Evolutionary conservation across 2,329 filamentous ascomycete species (phyloP).

Genomic region (Alternaria brassicicola): DNA sequence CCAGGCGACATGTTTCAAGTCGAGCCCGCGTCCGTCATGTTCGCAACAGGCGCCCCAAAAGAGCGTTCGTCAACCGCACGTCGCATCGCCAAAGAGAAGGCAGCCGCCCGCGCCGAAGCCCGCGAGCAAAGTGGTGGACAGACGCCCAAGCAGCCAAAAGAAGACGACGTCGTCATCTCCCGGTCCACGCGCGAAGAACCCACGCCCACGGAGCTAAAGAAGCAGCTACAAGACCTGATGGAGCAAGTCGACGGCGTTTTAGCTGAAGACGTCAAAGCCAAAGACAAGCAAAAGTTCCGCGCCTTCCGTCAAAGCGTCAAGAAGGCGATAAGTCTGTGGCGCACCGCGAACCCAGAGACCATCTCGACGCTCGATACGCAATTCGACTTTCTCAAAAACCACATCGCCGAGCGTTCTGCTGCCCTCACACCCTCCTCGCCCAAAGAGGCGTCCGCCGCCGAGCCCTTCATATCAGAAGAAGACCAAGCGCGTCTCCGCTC

Average conservation of each 20-base stretch:
- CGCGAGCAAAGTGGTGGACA: slow-evolving; percentile 29
- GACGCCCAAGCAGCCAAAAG: slow-evolving; percentile 18
- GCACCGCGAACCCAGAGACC: slow-evolving; percentile 51
- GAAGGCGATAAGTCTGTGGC: slow-evolving; percentile 64
- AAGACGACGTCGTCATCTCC: slow-evolving; percentile 4
- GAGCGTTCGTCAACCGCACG: slow-evolving; percentile 37
- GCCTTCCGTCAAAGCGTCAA: slow-evolving; percentile 71
- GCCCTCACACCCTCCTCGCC: slow-evolving; percentile 3
- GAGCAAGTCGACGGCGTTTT: slow-evolving; percentile 66
- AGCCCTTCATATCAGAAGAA: slow-evolving; percentile 52
- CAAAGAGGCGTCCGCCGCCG: slow-evolving; percentile 7
- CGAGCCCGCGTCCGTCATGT: slow-evolving; percentile 85
- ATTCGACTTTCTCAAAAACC: slow-evolving; percentile 55
- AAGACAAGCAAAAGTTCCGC: slow-evolving; percentile 77
- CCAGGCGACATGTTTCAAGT: slow-evolving; percentile 99
- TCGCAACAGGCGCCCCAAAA: slow-evolving; percentile 80
- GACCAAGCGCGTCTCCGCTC: slow-evolving; percentile 62
- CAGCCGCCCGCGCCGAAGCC: slow-evolving; percentile 36
- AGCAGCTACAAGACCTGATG: slow-evolving; percentile 44
- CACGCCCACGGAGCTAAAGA: slow-evolving; percentile 40
- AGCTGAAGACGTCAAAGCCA: slow-evolving; percentile 64
- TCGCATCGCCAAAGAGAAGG: slow-evolving; percentile 38
- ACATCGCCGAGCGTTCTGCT: slow-evolving; percentile 25
- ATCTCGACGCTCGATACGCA: slow-evolving; percentile 52
- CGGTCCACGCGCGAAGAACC: slow-evolving; percentile 31